Percentiles rank a stretch among this genome's conserved stretches.
Conservation (phyloP, 2,329 filamentous ascomycete species). For the Talaromyces verruculosus region DNA sequence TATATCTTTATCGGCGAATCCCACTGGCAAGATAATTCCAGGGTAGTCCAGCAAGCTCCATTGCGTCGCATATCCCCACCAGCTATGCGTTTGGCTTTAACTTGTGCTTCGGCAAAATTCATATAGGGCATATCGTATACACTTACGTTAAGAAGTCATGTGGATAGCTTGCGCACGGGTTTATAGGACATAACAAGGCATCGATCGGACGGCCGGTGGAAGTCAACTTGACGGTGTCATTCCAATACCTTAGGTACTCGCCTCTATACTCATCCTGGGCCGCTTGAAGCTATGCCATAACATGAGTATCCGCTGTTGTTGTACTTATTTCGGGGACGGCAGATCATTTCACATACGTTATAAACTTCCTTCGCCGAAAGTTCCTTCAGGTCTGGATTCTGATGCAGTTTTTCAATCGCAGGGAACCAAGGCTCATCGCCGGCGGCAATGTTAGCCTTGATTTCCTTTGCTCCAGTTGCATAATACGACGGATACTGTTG, state of each 20-base stretch:
- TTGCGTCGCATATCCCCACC: background rate
- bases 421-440: background rate
- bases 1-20: background rate
- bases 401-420: too few relatives aligned
- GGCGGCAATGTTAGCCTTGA: background rate
- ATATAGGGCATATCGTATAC: too few relatives aligned
- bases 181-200: background rate
- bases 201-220: background rate
- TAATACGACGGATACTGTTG: background rate
- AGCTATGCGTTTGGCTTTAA: background rate
- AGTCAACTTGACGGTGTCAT: background rate
- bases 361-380: background rate
- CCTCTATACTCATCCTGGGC: background rate
- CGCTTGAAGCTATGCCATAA: too few relatives aligned
- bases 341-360: too few relatives aligned
- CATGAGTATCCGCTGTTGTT: too few relatives aligned
- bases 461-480: background rate
- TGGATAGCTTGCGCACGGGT: background rate
- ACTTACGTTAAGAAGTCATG: background rate
- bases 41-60: slow-evolving; percentile 8
- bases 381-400: background rate
- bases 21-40: background rate
- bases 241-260: background rate
- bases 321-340: too few relatives aligned
- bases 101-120: too few relatives aligned